Evolutionary conservation across 345 rosid genomes (phyloP), one percentile per base, ranked within the genome.

Genomic region (Murraya paniculata): DNA sequence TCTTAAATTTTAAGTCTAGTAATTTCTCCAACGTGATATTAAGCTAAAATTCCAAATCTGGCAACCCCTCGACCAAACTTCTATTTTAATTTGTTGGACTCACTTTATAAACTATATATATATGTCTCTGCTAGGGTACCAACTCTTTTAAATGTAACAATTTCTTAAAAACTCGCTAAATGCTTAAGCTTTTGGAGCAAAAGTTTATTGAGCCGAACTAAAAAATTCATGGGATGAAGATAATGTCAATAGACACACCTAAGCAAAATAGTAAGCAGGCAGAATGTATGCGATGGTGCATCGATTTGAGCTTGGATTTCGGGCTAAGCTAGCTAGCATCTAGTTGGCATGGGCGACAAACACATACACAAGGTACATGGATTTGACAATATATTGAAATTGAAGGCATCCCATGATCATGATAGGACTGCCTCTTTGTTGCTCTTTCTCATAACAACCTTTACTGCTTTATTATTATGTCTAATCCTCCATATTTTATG

Each of bases 381-480:
- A 41, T 27, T 61, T 74, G 58, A 59, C 75, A 9, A 28, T 9
- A n/a, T 30, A 55, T 35, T 36, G 64, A 73, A 18, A 60, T 60
- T 14, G 11, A 27, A 48, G 48, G 62, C 71, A 53, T 74, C 77
- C 58, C 77, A 64, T 64, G 55, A 73, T 59, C 4, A 7, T 18
- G 1, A 61, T 13, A 27, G 14, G 45, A 14, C 60, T 41, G 45
- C 57, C 68, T 11, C 5, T 64, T 64, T 53, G 71, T 33, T 22
- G 36, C 60, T n/a, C 78, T 75, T 75, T 75, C 71, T 75, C 24
- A 31, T 7, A 50, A 69, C 70, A 75, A 64, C 48, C 78, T 6
- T 64, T 30, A 30, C 7, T 55, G 5, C 31, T 14, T 71, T 27
- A 7, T 22, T 19, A 58, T 69, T 73, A 4, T n/a, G 4, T 21